Conservation (phyloP, 768 basidiomycete species). For the Amanita thiersii region DNA sequence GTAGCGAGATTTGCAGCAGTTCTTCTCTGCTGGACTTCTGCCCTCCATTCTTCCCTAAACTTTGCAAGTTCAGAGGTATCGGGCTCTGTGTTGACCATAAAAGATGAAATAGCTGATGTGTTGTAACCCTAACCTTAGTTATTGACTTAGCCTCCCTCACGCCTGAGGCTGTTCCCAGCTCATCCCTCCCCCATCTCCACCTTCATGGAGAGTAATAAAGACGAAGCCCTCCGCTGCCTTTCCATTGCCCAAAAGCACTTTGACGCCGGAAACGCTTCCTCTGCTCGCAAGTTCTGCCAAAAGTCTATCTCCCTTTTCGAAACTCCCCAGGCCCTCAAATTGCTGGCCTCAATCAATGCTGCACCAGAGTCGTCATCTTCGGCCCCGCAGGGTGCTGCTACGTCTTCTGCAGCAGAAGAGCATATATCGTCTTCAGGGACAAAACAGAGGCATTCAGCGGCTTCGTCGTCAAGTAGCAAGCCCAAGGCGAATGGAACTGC, state of each 20-base stretch:
- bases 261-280: constrained; percentile 59
- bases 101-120: background rate
- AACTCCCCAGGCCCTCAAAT: constrained; percentile 63
- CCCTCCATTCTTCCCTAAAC: constrained; percentile 71
- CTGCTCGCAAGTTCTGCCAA: constrained; percentile 82
- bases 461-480: constrained; percentile 16
- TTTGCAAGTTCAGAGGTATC: constrained; percentile 56
- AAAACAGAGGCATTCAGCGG: constrained; percentile 51
- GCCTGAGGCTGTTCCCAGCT: constrained; percentile 5
- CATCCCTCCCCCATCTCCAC: background rate
- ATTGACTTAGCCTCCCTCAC: constrained; percentile 9
- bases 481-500: constrained; percentile 38
- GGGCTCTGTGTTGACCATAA: constrained; percentile 18
- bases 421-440: constrained; percentile 70
- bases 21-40: constrained; percentile 45
- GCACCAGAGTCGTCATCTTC: constrained; percentile 33
- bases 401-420: constrained; percentile 39
- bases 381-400: constrained; percentile 24
- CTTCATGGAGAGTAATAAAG: constrained; percentile 79
- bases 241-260: constrained; percentile 71
- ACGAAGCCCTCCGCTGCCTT: constrained; percentile 81
- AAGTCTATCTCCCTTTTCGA: constrained; percentile 81
- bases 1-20: constrained; percentile 1
- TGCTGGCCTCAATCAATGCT: constrained; percentile 61
- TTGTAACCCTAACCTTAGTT: constrained; percentile 10